Conservation (phyloP, 768 basidiomycete species). For the Boletus reticuloceps region DNA sequence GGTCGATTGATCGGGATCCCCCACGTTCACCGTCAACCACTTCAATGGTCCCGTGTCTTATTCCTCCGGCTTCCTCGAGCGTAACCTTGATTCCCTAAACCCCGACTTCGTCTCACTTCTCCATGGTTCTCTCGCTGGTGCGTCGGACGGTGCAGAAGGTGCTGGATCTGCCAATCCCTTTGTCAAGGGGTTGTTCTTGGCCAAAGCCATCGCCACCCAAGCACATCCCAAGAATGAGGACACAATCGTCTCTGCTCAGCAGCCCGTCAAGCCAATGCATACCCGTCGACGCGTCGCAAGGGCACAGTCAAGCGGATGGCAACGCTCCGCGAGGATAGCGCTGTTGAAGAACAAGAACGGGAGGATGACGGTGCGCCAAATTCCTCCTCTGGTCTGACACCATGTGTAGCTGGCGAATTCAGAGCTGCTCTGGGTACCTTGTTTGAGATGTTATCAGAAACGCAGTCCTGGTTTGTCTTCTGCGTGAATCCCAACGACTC, state of each 20-base stretch:
- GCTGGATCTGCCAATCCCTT: constrained; percentile 88
- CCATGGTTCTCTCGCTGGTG: constrained; percentile 49
- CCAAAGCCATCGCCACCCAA: constrained; percentile 87
- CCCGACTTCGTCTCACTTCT: constrained; percentile 91
- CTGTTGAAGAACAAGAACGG: constrained; percentile 46
- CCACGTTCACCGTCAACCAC: constrained; percentile 89
- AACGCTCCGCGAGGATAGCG: constrained; percentile 31
- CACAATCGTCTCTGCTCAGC: constrained; percentile 95
- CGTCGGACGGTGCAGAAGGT: constrained; percentile 53
- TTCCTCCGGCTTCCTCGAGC: constrained; percentile 84
- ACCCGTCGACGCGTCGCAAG: constrained; percentile 84
- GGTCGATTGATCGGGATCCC: constrained; percentile 72
- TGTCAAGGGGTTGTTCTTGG: constrained; percentile 85
- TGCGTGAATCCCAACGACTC: constrained; percentile 95
- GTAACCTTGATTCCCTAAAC: constrained; percentile 86
- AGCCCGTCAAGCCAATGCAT: constrained; percentile 91
- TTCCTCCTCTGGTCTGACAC: constrained; percentile 34
- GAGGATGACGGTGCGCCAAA: constrained; percentile 40
- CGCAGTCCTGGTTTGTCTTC: constrained; percentile 88
- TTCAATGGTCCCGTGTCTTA: constrained; percentile 92
- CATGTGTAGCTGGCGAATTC: constrained; percentile 86
- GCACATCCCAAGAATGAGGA: constrained; percentile 92
- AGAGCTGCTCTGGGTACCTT: constrained; percentile 40
- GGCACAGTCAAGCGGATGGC: constrained; percentile 57
- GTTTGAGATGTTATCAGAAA: constrained; percentile 85